Base-by-base conservation (phyloP, 2,329 filamentous ascomycete genomes). In the Thermoascus crustaceus region DNA sequence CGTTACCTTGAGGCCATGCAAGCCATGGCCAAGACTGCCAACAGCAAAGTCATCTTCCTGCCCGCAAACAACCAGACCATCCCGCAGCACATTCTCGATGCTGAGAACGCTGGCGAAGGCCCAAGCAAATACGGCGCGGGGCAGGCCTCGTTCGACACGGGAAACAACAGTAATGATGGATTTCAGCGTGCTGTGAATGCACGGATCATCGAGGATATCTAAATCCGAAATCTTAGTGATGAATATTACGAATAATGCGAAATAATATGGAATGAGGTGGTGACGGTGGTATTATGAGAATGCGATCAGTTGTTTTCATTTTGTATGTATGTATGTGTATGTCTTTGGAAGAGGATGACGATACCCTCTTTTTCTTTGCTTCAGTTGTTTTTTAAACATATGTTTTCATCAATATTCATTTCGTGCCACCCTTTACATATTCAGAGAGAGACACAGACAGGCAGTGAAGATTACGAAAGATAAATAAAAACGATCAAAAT, bases 1-100 rank as follows among this genome's bases (percentile, higher is more conserved):
- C 74, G 88, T 47, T 96, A 96, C 63, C 82, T 98, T 48, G 91
- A 98, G 68, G 88, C 91, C 3, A 96, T 96, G 89, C 91, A 96
- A 62, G 77, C 85, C 26, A 98, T 98, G 89, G 91, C 91, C 52
- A 96, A 95, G 75, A 77, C 78, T 0, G 85, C 87, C 31, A 93
- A 87, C 64, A 76, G 72, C 63, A 93, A 93, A 67, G 82, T 91
- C 53, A 88, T 89, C 50, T 89, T 91, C 72, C 57, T 91, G 48
- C 83, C 82, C 2, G 77, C 71, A 6, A 62, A 69, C 25, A 75
- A 74, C 60, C 75, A 83, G 64, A 78, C 74, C 10, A 50, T 66
- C 14, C 68, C 69, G 45, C 58, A 63, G 37, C 64, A 73, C 40
- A 55, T 78, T 35, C 62, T 66, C 2, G 52, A 65, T 24, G 69